Evolutionary conservation across 2,329 filamentous ascomycete genomes (phyloP), one percentile per base, ranked within the genome.

Genomic region (Massarina eburnea): DNA sequence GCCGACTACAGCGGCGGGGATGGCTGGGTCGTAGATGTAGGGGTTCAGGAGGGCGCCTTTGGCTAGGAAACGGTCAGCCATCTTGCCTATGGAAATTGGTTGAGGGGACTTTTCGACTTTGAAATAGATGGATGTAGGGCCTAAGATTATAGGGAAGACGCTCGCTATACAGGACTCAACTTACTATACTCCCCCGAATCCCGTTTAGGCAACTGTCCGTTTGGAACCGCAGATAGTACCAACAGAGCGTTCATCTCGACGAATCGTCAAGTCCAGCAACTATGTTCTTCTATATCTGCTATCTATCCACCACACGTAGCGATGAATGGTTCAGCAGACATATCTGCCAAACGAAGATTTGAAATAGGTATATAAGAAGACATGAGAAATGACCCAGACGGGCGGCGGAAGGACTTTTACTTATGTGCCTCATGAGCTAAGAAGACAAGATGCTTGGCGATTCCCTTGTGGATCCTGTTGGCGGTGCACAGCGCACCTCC

Each of bases 21-120:
- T 56, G 2, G 71, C 76, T 0, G 78, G 78, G 22, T 74, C 61
- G 54, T 80, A 80, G 35, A 75, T 74, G 60, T 80, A 81, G 15
- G 66, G 66, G 40, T 69, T 68, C 29, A 69, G 50, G 19, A 67
- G 42, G 21, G 35, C 39, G 24, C 58, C 39, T 27, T 48, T 56
- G 59, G 39, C 29, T 4, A 14, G 27, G 27, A 8, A 30, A 30
- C 4, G 5, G 27, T 30, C n/a, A 30, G 27, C 27, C 12, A 14
- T 30, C n/a, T 8, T 30, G 5, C 12, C 6, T 4, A 8, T 30
- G 6, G 9, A 14, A 8, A 14, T 30, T 8, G n/a, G 12, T 14
- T 14, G 12, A 14, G 27, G 5, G 12, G 27, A 30, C 27, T 30
- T 6, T 30, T 8, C 12, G 9, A 8, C 9, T 14, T 14, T 8